Percentiles rank a stretch among this genome's conserved stretches.
phyloP scores from a whole-genome alignment of 2,329 filamentous ascomycete species.

The Xylariales sp. region DNA sequence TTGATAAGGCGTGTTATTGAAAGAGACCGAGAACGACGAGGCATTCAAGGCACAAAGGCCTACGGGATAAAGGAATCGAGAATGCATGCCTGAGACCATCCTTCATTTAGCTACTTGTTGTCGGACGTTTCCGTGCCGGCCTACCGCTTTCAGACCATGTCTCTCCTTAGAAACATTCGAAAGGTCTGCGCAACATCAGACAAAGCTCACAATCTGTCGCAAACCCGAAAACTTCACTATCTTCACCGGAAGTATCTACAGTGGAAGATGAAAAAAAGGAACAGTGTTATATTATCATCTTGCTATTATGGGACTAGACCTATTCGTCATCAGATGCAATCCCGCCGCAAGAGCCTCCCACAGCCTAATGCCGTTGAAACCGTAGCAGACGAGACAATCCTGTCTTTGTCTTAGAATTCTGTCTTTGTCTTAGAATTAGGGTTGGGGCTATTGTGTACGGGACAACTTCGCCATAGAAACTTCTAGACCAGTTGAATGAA shows the following conservation, averaged over 20 bases:
- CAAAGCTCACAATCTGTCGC: slow-evolving; percentile 23
- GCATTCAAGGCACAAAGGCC: slow-evolving; percentile 30
- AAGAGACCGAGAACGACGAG: slow-evolving; percentile 31
- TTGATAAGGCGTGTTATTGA: slow-evolving; percentile 37
- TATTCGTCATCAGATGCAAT: slow-evolving; percentile 10
- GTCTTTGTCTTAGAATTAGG: slow-evolving; percentile 19
- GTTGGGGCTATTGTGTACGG: neutral
- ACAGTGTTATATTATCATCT: slow-evolving; percentile 29
- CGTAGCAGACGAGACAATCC: neutral
- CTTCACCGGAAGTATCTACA: slow-evolving; percentile 16
- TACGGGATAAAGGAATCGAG: slow-evolving; percentile 20
- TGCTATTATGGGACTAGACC: neutral
- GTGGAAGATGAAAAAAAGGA: neutral
- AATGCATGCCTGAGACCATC: slow-evolving; percentile 15
- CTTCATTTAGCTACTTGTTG: neutral
- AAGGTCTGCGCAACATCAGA: slow-evolving; percentile 14
- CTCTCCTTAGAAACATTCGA: slow-evolving; percentile 16
- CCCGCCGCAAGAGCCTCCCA: neutral
- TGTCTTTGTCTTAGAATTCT: slow-evolving; percentile 20
- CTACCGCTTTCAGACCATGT: slow-evolving; percentile 37
- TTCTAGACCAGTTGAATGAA: neutral
- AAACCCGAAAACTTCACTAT: neutral
- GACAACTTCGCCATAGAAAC: neutral
- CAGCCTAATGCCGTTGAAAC: neutral
- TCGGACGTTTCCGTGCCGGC: slow-evolving; percentile 33